Evolutionary conservation across 208 protist species (phyloP), one percentile per base, ranked within the genome.

Genomic region (Leishmania aethiopica): DNA sequence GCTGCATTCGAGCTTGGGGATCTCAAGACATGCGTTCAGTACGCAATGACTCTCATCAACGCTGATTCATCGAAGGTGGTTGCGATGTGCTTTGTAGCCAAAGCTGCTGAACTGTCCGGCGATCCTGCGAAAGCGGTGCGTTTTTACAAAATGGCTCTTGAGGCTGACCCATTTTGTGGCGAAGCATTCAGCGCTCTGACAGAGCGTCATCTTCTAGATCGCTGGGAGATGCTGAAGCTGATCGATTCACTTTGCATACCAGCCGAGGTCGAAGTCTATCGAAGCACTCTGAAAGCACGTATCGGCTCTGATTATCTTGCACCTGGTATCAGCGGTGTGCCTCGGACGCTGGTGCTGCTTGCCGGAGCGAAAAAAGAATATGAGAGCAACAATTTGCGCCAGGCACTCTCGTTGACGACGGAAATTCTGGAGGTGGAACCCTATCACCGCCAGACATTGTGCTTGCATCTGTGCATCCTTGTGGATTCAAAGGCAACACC

Each of bases 401-500:
- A 91, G 53, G 91, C 94, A 22, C 87, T 94, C 32, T 84, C 73
- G 35, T 83, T 94, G 47, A 92, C 89, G n/a, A 88, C 86, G 6
- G 84, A 95, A 78, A 86, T 96, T 71, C 67, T 93, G 0, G 84
- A 94, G 77, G n/a, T 84, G 0, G 85, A 91, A 67, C 90, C 90
- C 3, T 95, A 91, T 80, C 87, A 93, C 80, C 82, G 90, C 35
- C 87, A 96, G 35, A 85, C 83, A 37, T 47, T 97, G 1, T 97
- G 94, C 69, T 70, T 97, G 51, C 91, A 95, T 84, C 81, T 97
- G 79, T 88, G 84, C 40, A 89, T 96, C 47, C 82, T 97, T 32
- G 91, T 97, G 2, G 92, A 97, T 77, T 89, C 92, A 45, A 96
- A 95, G 67, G 90, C 91, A 42, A 93, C 93, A 35, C 92, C 91